Percentiles rank a stretch among this genome's conserved stretches.
These are phyloP conservation scores for Pestalotiopsis sp. DNA, from an alignment of 2,329 filamentous ascomycete genomes.

Conservation along the genomic window DNA sequence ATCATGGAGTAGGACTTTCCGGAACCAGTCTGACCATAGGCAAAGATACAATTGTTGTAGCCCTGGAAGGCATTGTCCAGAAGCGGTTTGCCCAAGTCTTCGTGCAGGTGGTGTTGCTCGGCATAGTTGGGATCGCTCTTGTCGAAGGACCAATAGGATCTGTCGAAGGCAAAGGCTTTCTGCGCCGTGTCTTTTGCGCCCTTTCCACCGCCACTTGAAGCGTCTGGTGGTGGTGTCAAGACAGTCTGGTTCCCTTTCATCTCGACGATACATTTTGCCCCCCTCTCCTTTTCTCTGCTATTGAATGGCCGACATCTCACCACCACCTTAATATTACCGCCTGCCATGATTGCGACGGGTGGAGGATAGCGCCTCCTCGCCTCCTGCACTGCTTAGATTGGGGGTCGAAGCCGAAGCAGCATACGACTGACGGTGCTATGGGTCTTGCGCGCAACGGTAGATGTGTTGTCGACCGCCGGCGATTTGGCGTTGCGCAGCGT, in stretches of 20 bases:
- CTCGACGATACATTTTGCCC: slow-evolving; percentile 93
- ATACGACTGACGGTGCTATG: slow-evolving; percentile 20
- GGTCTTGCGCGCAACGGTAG: background rate
- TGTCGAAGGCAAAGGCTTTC: slow-evolving; percentile 94
- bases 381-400: slow-evolving; percentile 21
- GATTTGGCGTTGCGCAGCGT: background rate
- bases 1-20: slow-evolving; percentile 99
- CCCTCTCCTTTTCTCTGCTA: slow-evolving; percentile 86
- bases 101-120: slow-evolving; percentile 84
- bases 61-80: slow-evolving; percentile 97
- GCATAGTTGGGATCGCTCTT: slow-evolving; percentile 80
- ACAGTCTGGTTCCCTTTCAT: slow-evolving; percentile 95
- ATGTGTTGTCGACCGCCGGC: background rate
- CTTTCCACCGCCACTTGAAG: slow-evolving; percentile 58
- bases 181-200: slow-evolving; percentile 67
- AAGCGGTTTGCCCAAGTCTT: slow-evolving; percentile 83
- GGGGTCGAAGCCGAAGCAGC: slow-evolving; percentile 17
- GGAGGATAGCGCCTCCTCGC: slow-evolving; percentile 21
- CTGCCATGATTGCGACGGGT: slow-evolving; percentile 56
- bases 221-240: slow-evolving; percentile 70
- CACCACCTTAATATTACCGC: slow-evolving; percentile 99
- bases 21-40: slow-evolving; percentile 96
- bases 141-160: slow-evolving; percentile 97
- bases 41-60: slow-evolving; percentile 99
- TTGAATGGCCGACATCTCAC: slow-evolving; percentile 96